Percentiles rank a stretch among this genome's conserved stretches.
phyloP scores from a whole-genome alignment of 768 basidiomycete species.

The Saitozyma sp. region DNA sequence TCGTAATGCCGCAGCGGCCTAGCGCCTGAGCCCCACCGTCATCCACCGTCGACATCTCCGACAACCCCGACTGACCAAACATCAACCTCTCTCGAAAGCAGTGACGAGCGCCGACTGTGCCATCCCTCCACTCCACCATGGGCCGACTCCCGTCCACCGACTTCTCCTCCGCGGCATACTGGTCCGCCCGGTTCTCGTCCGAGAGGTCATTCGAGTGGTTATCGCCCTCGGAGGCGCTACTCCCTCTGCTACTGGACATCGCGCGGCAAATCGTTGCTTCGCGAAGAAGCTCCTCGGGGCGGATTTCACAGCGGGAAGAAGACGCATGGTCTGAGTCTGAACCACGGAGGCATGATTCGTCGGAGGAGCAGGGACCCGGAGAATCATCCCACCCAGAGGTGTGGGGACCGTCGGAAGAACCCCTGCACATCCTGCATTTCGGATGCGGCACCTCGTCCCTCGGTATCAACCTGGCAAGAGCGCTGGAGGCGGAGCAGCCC shows the following conservation, averaged over 20 bases:
- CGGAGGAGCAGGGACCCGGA: background rate
- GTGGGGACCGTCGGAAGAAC: no score
- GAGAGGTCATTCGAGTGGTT: constrained; percentile 43
- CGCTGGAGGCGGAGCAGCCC: background rate
- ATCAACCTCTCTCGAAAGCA: no score
- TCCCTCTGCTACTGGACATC: constrained; percentile 21
- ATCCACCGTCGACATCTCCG: no score
- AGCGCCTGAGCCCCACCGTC: no score
- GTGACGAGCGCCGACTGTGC: no score
- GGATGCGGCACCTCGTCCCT: constrained; percentile 39
- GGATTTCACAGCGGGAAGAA: no score
- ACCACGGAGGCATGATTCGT: background rate
- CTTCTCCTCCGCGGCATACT: constrained; percentile 38
- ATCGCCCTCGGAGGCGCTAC: constrained; percentile 6
- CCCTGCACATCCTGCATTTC: constrained; percentile 33
- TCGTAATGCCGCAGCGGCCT: no score
- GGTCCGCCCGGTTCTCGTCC: constrained; percentile 31
- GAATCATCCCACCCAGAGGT: no score
- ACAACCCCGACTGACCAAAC: no score
- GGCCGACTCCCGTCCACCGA: constrained; percentile 8
- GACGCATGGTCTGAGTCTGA: background rate
- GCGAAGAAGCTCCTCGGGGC: background rate
- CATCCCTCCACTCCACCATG: no score
- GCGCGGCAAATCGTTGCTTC: constrained; percentile 3
- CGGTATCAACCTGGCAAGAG: constrained; percentile 11